A percentile compares a stretch with the other conserved stretches of the same genome.
Evolutionary conservation across 192 early-diverging fungal species (phyloP).

Genomic region (Coemansia sp.): DNA sequence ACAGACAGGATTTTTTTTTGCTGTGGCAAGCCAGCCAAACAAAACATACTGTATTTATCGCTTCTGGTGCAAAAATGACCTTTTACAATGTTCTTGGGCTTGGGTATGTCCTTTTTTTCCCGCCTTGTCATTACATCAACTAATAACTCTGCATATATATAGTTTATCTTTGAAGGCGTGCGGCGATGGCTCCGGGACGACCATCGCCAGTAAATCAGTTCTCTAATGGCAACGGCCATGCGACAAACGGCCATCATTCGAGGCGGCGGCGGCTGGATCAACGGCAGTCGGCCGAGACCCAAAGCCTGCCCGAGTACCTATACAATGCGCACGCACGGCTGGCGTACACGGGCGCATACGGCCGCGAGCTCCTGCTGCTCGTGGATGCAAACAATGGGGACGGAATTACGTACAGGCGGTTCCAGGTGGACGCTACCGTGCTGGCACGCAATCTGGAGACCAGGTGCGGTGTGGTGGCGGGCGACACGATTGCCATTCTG

Average conservation of each 20-base stretch:
- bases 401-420: constrained; percentile 10
- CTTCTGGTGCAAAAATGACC: too few relatives aligned
- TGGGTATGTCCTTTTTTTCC: too few relatives aligned
- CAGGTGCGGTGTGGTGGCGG: neutral
- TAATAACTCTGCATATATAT: too few relatives aligned
- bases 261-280: constrained; percentile 4
- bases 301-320: constrained; percentile 34
- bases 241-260: neutral
- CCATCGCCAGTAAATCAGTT: constrained; percentile 6
- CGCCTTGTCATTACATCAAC: too few relatives aligned
- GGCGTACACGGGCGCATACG: neutral
- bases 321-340: constrained; percentile 21
- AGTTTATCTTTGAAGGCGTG: neutral
- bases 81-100: too few relatives aligned
- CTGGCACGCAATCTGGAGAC: constrained; percentile 18
- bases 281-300: neutral
- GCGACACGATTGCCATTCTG: constrained; percentile 24
- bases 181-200: constrained; percentile 23
- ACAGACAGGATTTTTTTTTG: too few relatives aligned
- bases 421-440: constrained; percentile 1
- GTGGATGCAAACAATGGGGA: constrained; percentile 16
- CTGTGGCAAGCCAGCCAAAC: neutral
- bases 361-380: constrained; percentile 8
- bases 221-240: constrained; percentile 3
- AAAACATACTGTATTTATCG: neutral